These are phyloP conservation scores for Xylariaceae sp. DNA, from an alignment of 2,329 filamentous ascomycete genomes.

Conservation along the genomic window DNA sequence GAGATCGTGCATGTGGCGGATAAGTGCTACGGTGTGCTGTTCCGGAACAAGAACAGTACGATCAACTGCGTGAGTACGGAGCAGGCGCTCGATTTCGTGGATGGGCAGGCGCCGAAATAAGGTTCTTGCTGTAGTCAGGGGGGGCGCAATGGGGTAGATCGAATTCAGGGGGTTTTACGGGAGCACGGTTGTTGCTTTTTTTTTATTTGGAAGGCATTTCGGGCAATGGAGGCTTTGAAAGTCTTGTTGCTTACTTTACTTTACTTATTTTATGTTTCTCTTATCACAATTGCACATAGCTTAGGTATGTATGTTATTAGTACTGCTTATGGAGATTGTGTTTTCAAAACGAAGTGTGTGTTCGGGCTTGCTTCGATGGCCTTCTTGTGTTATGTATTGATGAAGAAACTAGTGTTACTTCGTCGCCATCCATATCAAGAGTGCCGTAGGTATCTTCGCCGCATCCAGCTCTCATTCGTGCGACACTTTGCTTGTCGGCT, in stretches of 20 bases:
- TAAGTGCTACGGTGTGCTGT: constrained; percentile 96
- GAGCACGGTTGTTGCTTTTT: constrained; percentile 10
- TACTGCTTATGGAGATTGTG: too few species aligned
- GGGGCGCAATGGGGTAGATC: not conserved
- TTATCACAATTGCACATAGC: constrained; percentile 8
- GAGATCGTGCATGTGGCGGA: constrained; percentile 95
- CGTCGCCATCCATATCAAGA: too few species aligned
- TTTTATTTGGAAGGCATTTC: constrained; percentile 4
- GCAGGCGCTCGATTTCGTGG: constrained; percentile 88
- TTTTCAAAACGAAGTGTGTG: too few species aligned
- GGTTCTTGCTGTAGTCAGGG: not conserved
- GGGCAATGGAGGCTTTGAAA: constrained; percentile 8
- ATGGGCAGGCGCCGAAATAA: constrained; percentile 60
- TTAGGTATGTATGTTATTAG: not conserved
- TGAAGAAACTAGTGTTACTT: too few species aligned
- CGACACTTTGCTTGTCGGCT: too few species aligned
- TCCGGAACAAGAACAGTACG: constrained; percentile 86
- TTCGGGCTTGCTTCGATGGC: too few species aligned
- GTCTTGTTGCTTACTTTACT: not conserved
- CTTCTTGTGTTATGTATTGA: too few species aligned
- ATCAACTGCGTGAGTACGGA: constrained; percentile 87
- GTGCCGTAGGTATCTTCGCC: too few species aligned
- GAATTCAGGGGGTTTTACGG: constrained; percentile 9
- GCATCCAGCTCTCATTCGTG: too few species aligned
- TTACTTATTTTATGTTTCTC: too few species aligned